phyloP scores from a whole-genome alignment of 2,329 filamentous ascomycete genomes.

The Pestalotiopsis sp. region DNA sequence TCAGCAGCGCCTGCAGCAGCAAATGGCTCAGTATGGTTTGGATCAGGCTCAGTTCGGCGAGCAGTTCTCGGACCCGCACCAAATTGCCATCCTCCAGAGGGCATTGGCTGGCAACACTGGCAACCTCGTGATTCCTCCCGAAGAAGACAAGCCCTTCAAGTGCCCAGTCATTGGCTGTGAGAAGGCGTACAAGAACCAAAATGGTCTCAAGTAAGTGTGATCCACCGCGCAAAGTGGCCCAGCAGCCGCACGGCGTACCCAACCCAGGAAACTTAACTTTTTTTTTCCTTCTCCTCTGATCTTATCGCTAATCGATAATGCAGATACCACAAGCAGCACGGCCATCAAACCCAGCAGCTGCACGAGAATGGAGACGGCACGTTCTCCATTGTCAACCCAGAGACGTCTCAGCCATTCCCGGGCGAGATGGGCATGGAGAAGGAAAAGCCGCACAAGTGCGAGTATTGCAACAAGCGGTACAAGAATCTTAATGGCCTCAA shows the following conservation, averaged over 20 bases:
- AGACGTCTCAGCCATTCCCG: slow-evolving; percentile 91
- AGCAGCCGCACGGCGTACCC: not conserved
- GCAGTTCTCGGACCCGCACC: slow-evolving; percentile 71
- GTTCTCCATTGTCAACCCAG: slow-evolving; percentile 96
- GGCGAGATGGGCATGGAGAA: slow-evolving; percentile 99
- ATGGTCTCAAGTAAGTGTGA: slow-evolving; percentile 84
- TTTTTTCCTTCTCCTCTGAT: not conserved
- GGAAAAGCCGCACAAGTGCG: slow-evolving; percentile 97
- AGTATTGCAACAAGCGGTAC: slow-evolving; percentile 96
- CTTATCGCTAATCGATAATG: slow-evolving; percentile 30
- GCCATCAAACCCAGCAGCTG: slow-evolving; percentile 94
- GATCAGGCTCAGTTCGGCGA: slow-evolving; percentile 75
- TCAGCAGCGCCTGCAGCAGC: slow-evolving; percentile 67
- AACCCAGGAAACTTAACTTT: not conserved
- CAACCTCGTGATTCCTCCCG: slow-evolving; percentile 69
- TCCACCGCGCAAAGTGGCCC: slow-evolving; percentile 15
- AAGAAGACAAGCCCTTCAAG: slow-evolving; percentile 97
- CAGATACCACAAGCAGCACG: slow-evolving; percentile 78
- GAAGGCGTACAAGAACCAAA: slow-evolving; percentile 99
- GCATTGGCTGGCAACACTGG: slow-evolving; percentile 44
- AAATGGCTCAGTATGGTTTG: slow-evolving; percentile 73
- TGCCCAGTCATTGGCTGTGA: slow-evolving; percentile 98
- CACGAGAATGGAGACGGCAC: slow-evolving; percentile 97
- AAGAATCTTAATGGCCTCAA: slow-evolving; percentile 99
- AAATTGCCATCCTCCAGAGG: slow-evolving; percentile 55